Percentiles rank a stretch among this genome's conserved stretches.
Evolutionary conservation across 2,329 filamentous ascomycete genomes (phyloP).

Genomic region (Salinomyces thailandicus): DNA sequence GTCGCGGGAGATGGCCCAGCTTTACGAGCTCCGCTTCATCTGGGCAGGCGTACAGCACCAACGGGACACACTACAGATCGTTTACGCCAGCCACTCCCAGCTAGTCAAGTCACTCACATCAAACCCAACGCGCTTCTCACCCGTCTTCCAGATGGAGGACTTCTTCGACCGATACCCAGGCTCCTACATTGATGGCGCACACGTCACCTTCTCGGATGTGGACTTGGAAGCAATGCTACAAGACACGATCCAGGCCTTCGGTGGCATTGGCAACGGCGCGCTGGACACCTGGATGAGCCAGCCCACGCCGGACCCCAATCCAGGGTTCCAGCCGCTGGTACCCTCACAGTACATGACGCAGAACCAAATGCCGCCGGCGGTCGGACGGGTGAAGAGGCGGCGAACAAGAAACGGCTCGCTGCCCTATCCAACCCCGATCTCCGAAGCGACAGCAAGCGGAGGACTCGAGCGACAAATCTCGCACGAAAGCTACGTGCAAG

Average conservation of each 20-base stretch:
- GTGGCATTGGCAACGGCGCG: slow-evolving; percentile 37
- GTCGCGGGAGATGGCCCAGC: slow-evolving; percentile 66
- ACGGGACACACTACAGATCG: slow-evolving; percentile 63
- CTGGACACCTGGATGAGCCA: slow-evolving; percentile 6
- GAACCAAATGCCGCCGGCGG: slow-evolving; percentile 9
- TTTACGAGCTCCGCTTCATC: slow-evolving; percentile 61
- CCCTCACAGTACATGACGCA: slow-evolving; percentile 13
- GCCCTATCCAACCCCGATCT: slow-evolving; percentile 14
- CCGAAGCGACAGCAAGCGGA: slow-evolving; percentile 3
- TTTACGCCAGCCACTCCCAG: slow-evolving; percentile 69
- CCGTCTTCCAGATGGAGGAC: slow-evolving; percentile 74
- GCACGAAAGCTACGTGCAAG: slow-evolving; percentile 1
- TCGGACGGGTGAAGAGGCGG: slow-evolving; percentile 11
- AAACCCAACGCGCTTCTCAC: slow-evolving; percentile 61
- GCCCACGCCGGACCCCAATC: background rate
- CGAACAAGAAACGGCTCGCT: slow-evolving; percentile 13
- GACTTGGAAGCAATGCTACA: slow-evolving; percentile 46
- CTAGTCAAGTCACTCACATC: slow-evolving; percentile 62
- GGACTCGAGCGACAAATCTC: slow-evolving; percentile 3
- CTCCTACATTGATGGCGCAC: slow-evolving; percentile 61
- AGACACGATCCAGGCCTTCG: slow-evolving; percentile 3
- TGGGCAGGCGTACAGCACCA: slow-evolving; percentile 77
- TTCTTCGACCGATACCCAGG: slow-evolving; percentile 78
- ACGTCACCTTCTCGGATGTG: slow-evolving; percentile 60
- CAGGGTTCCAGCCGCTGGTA: slow-evolving; percentile 5